Percentiles rank a stretch among this genome's conserved stretches.
phyloP scores from a whole-genome alignment of 2,329 filamentous ascomycete genomes.

The Fusarium sp. region DNA sequence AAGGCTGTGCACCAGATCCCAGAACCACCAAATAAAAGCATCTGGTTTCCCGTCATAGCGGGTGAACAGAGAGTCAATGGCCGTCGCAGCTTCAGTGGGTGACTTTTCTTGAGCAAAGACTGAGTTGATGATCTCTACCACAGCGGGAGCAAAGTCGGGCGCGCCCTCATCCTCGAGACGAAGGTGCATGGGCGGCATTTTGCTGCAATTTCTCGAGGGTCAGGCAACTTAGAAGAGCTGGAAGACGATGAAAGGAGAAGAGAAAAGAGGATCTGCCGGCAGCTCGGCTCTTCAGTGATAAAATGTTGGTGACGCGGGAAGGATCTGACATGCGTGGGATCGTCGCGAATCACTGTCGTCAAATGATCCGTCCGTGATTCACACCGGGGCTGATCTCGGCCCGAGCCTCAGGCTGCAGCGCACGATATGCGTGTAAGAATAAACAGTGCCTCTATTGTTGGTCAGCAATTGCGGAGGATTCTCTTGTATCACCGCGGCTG shows the following conservation, averaged over 20 bases:
- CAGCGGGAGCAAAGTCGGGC: constrained; percentile 18
- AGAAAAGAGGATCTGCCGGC: neutral
- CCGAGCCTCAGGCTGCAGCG: too few relatives aligned
- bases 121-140: constrained; percentile 26
- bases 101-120: neutral
- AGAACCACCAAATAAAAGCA: constrained; percentile 43
- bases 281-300: too few relatives aligned
- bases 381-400: too few relatives aligned
- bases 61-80: constrained; percentile 18
- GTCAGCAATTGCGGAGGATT: too few relatives aligned
- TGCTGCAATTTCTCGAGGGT: neutral
- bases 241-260: too few relatives aligned
- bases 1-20: constrained; percentile 43
- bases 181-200: constrained; percentile 7
- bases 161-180: constrained; percentile 13
- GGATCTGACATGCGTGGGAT: too few relatives aligned
- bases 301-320: too few relatives aligned
- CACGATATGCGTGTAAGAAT: too few relatives aligned
- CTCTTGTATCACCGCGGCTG: too few relatives aligned
- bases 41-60: constrained; percentile 7
- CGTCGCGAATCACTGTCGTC: too few relatives aligned
- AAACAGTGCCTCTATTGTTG: too few relatives aligned
- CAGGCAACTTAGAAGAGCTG: neutral
- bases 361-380: too few relatives aligned
- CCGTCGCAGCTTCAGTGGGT: constrained; percentile 2